Base-by-base conservation (phyloP, 1,139 yeast species). In the Ogataea hybrid region DNA sequence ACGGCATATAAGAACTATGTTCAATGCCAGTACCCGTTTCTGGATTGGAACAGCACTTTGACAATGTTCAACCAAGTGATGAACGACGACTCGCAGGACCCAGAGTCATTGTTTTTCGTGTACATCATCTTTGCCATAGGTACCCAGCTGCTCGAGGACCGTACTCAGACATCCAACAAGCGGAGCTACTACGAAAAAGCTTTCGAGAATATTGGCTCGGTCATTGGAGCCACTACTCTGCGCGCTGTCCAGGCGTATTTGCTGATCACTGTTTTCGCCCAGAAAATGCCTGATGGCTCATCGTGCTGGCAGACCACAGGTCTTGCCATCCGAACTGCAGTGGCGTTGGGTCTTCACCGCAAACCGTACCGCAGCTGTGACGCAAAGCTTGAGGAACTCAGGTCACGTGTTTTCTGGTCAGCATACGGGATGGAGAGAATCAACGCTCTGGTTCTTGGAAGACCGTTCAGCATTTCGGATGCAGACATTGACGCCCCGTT, bases 271-370 rank as follows among this genome's bases (percentile, higher is more conserved):
- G 30, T 37, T 14, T 32, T 37, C n/a, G 25, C 36, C 14, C 41
- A 37, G 23, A 32, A 32, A 29, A 30, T 31, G 35, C 36, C 41
- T 6, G 31, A 32, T 23, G 36, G 41, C 2, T 37, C 41, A 2
- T 37, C 41, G 6, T 27, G 28, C 21, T 32, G 41, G 41, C 41
- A 37, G 28, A 32, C 36, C 8, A 37, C 41, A 6, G 41, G 41
- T 5, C 23, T 32, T 6, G 41, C 41, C 9, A 32, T 28, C 3
- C 31, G 41, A 11, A 37, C 36, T 9, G 28, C 36, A 1, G 41
- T 37, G 28, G 41, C 32, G 6, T 21, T 32, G 5, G 21, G 21
- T 20, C 21, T 20, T 32, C 32, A n/a, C 22, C 36, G 12, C 36
- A 37, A 21, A 17, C 32, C 27, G 22, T 25, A 5, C 15, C 21